Evolutionary conservation across 2,329 filamentous ascomycete genomes (phyloP).

Genomic region (Herpotrichia juniperi): DNA sequence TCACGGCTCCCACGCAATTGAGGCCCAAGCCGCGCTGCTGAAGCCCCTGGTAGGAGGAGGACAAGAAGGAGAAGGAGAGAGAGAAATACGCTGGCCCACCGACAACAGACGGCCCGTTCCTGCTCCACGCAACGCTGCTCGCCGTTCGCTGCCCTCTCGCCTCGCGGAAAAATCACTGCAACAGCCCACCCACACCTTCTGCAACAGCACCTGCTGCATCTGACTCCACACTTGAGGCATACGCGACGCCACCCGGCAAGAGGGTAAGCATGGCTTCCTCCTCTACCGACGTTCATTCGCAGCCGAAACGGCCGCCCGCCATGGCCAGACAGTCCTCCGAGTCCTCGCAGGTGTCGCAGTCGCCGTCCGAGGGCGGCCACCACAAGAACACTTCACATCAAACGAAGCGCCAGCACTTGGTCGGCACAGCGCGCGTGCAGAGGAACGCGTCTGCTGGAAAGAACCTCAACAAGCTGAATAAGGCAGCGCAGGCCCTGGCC

Average conservation of each 20-base stretch:
- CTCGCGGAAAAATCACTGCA: not conserved
- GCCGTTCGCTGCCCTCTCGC: not conserved
- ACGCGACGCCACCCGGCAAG: slow-evolving; percentile 26
- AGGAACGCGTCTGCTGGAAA: slow-evolving; percentile 49
- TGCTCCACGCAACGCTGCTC: slow-evolving; percentile 2
- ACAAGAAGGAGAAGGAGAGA: not conserved
- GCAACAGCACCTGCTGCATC: slow-evolving; percentile 16
- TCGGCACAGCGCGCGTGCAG: slow-evolving; percentile 46
- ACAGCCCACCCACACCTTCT: slow-evolving; percentile 1
- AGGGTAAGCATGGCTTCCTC: slow-evolving; percentile 44
- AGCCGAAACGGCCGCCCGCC: slow-evolving; percentile 41
- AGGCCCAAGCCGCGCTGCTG: slow-evolving; percentile 30
- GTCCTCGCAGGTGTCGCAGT: slow-evolving; percentile 45
- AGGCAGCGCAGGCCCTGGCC: slow-evolving; percentile 34
- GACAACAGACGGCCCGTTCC: slow-evolving; percentile 1
- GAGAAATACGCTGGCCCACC: not conserved
- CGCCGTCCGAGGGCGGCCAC: slow-evolving; percentile 39
- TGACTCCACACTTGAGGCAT: slow-evolving; percentile 14
- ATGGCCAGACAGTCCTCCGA: slow-evolving; percentile 45
- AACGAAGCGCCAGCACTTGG: slow-evolving; percentile 47
- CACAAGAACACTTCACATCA: slow-evolving; percentile 39
- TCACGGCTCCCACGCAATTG: slow-evolving; percentile 33
- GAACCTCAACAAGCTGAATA: slow-evolving; percentile 50
- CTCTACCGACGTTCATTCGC: slow-evolving; percentile 41
- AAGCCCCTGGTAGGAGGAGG: slow-evolving; percentile 5